Evolutionary conservation across 768 basidiomycete species (phyloP).

Genomic region (Rhodocollybia butyracea): DNA sequence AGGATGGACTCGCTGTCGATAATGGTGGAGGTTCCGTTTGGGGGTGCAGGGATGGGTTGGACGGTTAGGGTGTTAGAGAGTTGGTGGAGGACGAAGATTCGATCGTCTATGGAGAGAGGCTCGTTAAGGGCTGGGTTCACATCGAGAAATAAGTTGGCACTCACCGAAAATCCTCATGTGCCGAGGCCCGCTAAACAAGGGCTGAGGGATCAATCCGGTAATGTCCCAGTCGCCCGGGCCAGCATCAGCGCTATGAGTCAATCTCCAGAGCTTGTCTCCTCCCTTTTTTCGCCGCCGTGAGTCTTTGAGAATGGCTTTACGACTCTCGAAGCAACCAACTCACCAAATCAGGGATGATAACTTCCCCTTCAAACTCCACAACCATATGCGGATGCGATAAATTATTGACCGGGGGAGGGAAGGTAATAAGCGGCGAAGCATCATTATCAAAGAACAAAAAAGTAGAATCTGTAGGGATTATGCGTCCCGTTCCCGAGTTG

Average conservation of each 20-base stretch:
- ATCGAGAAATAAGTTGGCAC: conserved; percentile 21
- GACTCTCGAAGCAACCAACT: too few species aligned
- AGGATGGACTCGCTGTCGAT: conserved; percentile 49
- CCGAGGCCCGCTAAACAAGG: conserved; percentile 55
- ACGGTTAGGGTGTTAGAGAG: conserved; percentile 54
- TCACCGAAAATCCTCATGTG: conserved; percentile 45
- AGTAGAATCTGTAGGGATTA: conserved; percentile 34
- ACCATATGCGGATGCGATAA: conserved; percentile 63
- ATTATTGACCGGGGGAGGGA: conserved; percentile 37
- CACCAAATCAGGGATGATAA: conserved; percentile 64
- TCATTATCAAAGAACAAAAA: conserved; percentile 29
- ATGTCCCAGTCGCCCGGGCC: conserved; percentile 47
- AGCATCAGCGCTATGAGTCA: conserved; percentile 38
- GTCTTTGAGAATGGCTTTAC: too few species aligned
- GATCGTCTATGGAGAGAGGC: conserved; percentile 32
- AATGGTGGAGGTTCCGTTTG: conserved; percentile 47
- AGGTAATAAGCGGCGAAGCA: conserved; percentile 39
- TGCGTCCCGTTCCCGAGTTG: conserved; percentile 31
- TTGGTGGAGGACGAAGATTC: conserved; percentile 54
- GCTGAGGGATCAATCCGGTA: conserved; percentile 52
- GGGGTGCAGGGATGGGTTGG: conserved; percentile 50
- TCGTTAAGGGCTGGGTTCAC: background rate
- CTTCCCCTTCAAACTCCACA: conserved; percentile 45
- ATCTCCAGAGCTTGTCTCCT: conserved; percentile 62
- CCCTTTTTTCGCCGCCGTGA: too few species aligned